Base-by-base conservation (phyloP, 345 rosid species). In the Rubroshorea leprosula region DNA sequence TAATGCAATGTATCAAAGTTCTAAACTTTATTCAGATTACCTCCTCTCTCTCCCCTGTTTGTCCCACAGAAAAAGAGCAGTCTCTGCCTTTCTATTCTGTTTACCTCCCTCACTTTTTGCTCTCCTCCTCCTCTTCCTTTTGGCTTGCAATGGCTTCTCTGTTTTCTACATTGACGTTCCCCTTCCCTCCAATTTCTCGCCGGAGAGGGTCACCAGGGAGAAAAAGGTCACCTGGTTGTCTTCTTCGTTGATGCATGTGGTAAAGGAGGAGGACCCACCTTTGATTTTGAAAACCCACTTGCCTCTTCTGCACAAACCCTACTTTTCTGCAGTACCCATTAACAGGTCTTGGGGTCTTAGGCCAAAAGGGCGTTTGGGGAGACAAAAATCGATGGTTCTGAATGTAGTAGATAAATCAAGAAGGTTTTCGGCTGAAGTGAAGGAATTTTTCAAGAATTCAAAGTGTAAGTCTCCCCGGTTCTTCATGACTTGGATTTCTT, bases 401-500 rank as follows among this genome's bases (percentile, higher is more conserved):
- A 67, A 67, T 1, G 19, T 50, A 23, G 76, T 64, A 14, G 54
- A 60, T 7, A 65, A 60, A 50, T 51, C 85, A 15, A 74, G 58
- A 62, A 60, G 59, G 49, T 93, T 89, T 56, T 63, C 83, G 4
- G 31, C 67, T 7, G 65, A 57, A 67, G 56, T 89, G 29, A 75
- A 64, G 51, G 63, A 50, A 1, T 87, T 86, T 68, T 74, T 87
- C 13, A 67, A 67, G 16, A 75, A 72, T 15, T 71, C 83, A 7
- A 63, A 65, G 1, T 93, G 99, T 49, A 74, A 82, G 74, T 68
- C 74, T 39, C n/a, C n/a, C n/a, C 66, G 75, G 55, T 81, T 93
- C 74, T 93, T 93, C 79, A 87, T 93, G 94, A 93, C 97, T 1
- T 87, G 97, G 97, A 93, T 89, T 66, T 83, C 94, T 27, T 73